These are phyloP conservation scores for Globomyces pollinis-pini DNA, from an alignment of 192 early-diverging fungal genomes.

Conservation along the genomic window DNA sequence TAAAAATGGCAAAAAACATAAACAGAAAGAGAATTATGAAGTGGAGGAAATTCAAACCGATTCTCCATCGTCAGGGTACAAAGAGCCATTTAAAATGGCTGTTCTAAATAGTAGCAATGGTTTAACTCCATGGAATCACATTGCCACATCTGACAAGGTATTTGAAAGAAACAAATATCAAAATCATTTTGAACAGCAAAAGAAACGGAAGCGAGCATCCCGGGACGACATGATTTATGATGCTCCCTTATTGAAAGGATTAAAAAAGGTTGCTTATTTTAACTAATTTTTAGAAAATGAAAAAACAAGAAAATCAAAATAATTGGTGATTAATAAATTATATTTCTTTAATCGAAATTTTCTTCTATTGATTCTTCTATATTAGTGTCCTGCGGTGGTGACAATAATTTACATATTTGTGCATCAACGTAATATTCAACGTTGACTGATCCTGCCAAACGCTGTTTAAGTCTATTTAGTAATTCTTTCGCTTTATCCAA, in stretches of 20 bases:
- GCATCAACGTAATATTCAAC: slow-evolving; percentile 32
- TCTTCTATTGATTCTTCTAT: background rate
- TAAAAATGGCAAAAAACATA: too few species aligned
- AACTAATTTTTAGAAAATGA: background rate
- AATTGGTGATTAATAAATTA: background rate
- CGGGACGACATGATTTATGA: slow-evolving; percentile 11
- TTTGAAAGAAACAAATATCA: background rate
- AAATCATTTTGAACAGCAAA: background rate
- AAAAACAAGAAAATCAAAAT: background rate
- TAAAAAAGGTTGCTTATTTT: background rate
- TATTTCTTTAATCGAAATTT: background rate
- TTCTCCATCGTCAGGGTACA: too few species aligned
- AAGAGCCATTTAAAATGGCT: background rate
- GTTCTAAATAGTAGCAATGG: too few species aligned
- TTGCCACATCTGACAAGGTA: background rate
- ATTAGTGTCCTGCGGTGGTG: background rate
- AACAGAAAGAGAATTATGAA: too few species aligned
- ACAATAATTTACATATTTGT: background rate
- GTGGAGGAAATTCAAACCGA: too few species aligned
- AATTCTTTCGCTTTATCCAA: slow-evolving; percentile 25
- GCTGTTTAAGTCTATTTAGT: slow-evolving; percentile 19
- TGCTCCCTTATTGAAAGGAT: background rate
- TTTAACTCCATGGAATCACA: slow-evolving; percentile 5
- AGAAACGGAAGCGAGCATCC: slow-evolving; percentile 6
- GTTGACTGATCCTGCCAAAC: slow-evolving; percentile 14